Evolutionary conservation across 345 rosid species (phyloP).

Genomic region (Moringa oleifera): DNA sequence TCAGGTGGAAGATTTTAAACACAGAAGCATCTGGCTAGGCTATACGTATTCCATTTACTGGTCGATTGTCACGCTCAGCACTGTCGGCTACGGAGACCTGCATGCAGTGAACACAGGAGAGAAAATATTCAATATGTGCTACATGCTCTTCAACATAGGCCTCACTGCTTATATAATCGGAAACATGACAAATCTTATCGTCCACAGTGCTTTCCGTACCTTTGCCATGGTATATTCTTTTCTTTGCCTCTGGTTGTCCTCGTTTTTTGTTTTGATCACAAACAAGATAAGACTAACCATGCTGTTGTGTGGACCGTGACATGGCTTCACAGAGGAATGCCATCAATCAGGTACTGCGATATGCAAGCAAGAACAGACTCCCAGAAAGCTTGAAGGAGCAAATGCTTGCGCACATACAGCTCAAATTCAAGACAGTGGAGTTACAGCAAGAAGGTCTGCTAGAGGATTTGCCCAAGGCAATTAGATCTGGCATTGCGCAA

Average conservation of each 20-base stretch:
- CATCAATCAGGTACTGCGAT: constrained; percentile 64
- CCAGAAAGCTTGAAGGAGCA: constrained; percentile 86
- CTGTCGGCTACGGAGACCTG: constrained; percentile 90
- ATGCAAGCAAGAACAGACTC: constrained; percentile 72
- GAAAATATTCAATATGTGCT: constrained; percentile 67
- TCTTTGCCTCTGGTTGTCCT: not conserved
- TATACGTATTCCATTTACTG: constrained; percentile 92
- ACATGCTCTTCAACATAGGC: constrained; percentile 90
- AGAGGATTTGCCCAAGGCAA: constrained; percentile 83
- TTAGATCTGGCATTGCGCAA: constrained; percentile 74
- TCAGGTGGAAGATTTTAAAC: constrained; percentile 46
- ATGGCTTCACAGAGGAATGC: constrained; percentile 59
- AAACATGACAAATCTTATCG: constrained; percentile 93
- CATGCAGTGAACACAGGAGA: constrained; percentile 65
- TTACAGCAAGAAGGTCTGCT: constrained; percentile 83
- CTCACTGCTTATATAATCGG: constrained; percentile 85
- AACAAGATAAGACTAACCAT: not conserved
- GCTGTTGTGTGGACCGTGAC: not conserved
- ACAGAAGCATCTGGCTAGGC: constrained; percentile 69
- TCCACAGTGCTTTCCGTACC: constrained; percentile 60
- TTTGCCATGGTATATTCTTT: constrained; percentile 55
- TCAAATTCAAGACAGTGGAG: constrained; percentile 84
- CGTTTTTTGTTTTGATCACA: not conserved
- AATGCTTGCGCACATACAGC: constrained; percentile 88
- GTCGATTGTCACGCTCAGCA: constrained; percentile 88